Conservation (phyloP, 495 filamentous ascomycete species). For the Mytilinidion resinicola region DNA sequence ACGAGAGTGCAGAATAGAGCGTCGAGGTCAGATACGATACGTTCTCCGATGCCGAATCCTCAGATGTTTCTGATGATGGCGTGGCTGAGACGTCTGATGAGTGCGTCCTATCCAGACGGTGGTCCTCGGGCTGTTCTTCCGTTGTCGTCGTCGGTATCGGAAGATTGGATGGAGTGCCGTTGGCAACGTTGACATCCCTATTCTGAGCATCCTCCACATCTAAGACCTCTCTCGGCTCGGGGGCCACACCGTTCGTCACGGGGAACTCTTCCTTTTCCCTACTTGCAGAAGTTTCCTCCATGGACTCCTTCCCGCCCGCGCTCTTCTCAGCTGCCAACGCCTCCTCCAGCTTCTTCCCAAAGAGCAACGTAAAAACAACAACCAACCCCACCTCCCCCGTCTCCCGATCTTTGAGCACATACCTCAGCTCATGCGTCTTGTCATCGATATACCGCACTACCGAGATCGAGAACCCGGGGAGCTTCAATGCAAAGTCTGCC, state of each 20-base stretch:
- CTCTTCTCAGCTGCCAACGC: conserved; percentile 3
- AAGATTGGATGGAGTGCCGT: neutral
- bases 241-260: neutral
- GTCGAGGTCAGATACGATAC: neutral
- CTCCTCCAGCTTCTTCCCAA: conserved; percentile 29
- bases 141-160: neutral
- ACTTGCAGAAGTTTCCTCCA: neutral
- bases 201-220: neutral
- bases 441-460: conserved; percentile 36
- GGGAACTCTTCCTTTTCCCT: neutral
- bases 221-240: neutral
- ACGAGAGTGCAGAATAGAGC: neutral
- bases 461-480: conserved; percentile 34
- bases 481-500: conserved; percentile 31
- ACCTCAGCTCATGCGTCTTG: conserved; percentile 35
- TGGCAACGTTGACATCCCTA: neutral
- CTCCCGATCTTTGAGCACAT: conserved; percentile 34
- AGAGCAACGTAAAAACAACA: conserved; percentile 33
- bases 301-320: neutral
- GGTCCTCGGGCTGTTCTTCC: neutral
- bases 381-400: conserved; percentile 34
- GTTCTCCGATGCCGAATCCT: neutral
- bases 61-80: neutral
- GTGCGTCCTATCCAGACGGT: neutral
- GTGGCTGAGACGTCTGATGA: neutral